Conservation (phyloP, 345 rosid species). For the Limnanthes douglasii region DNA sequence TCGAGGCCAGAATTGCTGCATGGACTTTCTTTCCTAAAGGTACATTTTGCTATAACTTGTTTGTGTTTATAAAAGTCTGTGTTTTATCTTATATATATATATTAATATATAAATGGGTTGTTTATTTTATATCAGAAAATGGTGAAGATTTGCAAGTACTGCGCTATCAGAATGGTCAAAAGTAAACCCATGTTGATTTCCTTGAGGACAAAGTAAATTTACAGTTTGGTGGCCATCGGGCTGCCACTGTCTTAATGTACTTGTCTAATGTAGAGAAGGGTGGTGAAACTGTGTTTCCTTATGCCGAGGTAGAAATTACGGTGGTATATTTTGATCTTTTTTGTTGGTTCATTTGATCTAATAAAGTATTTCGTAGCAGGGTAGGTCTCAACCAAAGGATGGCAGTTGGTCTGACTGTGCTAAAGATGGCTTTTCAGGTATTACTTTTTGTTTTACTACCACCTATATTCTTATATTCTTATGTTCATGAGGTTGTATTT, state of each 20-base stretch:
- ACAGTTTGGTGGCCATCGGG: conserved; percentile 69
- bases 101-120: too few species aligned
- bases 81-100: too few species aligned
- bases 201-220: conserved; percentile 57
- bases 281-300: conserved; percentile 90
- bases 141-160: conserved; percentile 82
- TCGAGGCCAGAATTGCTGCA: conserved; percentile 70
- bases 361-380: conserved; percentile 17
- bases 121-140: conserved; percentile 41
- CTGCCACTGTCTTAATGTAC: conserved; percentile 94
- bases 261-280: conserved; percentile 63
- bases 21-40: conserved; percentile 95
- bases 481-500: not conserved
- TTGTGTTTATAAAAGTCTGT: too few species aligned
- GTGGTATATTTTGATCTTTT: too few species aligned
- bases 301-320: conserved; percentile 60
- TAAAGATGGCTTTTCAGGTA: conserved; percentile 74
- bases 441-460: too few species aligned
- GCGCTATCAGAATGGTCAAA: conserved; percentile 78
- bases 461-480: not conserved
- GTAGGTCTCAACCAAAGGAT: conserved; percentile 33
- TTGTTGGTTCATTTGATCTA: conserved; percentile 5
- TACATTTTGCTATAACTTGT: too few species aligned
- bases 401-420: conserved; percentile 91
- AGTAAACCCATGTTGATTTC: conserved; percentile 87